phyloP scores from a whole-genome alignment of 2,329 filamentous ascomycete genomes.

The Alternaria rosae region DNA sequence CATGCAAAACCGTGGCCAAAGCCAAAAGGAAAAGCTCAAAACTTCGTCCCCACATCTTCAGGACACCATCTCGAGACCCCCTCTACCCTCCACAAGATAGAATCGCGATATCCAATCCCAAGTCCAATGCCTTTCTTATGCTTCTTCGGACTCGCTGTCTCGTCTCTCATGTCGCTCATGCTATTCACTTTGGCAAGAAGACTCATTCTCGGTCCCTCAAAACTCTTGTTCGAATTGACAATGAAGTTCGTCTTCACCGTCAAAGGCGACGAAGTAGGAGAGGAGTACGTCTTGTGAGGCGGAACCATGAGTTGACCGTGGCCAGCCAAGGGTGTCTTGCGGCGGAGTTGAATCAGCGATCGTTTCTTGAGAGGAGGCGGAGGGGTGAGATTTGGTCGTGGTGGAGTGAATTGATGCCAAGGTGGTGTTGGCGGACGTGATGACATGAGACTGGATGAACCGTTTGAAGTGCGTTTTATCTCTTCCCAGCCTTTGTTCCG shows the following conservation, averaged over 20 bases:
- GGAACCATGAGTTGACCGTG: conserved; percentile 23
- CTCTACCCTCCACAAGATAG: background rate
- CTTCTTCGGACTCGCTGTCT: background rate
- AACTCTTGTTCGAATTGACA: conserved; percentile 19
- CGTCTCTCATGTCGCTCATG: conserved; percentile 16
- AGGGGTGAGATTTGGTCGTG: conserved; percentile 12
- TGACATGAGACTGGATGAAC: conserved; percentile 6
- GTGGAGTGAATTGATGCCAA: conserved; percentile 7
- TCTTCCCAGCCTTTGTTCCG: conserved; percentile 40
- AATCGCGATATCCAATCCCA: conserved; percentile 3
- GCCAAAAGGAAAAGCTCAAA: background rate
- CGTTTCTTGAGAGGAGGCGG: conserved; percentile 22
- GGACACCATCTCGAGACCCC: background rate
- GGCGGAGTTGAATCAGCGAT: conserved; percentile 21
- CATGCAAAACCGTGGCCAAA: background rate
- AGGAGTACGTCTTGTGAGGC: conserved; percentile 21
- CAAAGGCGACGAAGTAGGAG: conserved; percentile 15
- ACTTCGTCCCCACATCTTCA: background rate
- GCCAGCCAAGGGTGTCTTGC: conserved; percentile 27
- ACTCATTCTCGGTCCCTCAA: conserved; percentile 29
- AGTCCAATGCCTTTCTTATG: background rate
- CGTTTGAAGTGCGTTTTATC: conserved; percentile 29
- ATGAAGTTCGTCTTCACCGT: conserved; percentile 29
- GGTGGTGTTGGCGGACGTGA: conserved; percentile 7
- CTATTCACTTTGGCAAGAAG: conserved; percentile 16